Base-by-base conservation (phyloP, 2,329 filamentous ascomycete genomes). In the Ophiostoma tasmaniense region DNA sequence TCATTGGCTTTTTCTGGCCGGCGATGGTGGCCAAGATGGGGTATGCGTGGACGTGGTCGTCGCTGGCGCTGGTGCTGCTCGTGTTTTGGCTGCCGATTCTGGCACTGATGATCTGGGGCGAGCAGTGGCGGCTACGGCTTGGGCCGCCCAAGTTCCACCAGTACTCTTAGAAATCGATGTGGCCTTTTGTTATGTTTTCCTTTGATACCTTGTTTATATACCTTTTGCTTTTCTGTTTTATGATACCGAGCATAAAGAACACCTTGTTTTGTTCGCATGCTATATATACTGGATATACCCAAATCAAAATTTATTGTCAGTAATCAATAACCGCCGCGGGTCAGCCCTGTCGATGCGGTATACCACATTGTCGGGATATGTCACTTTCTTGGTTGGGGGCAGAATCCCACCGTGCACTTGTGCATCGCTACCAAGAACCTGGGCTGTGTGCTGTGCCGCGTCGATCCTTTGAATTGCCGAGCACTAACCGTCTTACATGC, bases 41-140 rank as follows among this genome's bases (percentile, higher is more conserved):
- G 59, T 69, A 66, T n/a, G 69, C 67, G 39, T 71, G 70, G 66
- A 70, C 71, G 17, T 72, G 71, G 71, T 68, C 70, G 28, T 52
- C 64, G 20, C 69, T 70, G 55, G 71, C 71, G 17, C 59, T 71
- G 42, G 67, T 71, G 14, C 67, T 70, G 68, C 61, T 72, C 10
- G 59, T 67, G 22, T 68, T 71, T 20, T 72, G 70, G 69, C 66
- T 72, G 61, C 69, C 71, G 17, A 67, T 72, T 13, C 64, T 68
- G 6, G 28, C 68, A 6, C 69, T 72, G 33, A 71, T 70, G 66
- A 20, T 68, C 50, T 64, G 66, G 62, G 71, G 71, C 28, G 67
- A 69, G 59, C 55, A 30, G n/a, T 72, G 71, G 69, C 71, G 71
- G 1, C 17, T 66, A 17, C 66, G 37, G 7, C 66, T 71, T 4